These are phyloP conservation scores for Colletotrichum lindemuthianum DNA, from an alignment of 2,329 filamentous ascomycete species.

Conservation along the genomic window DNA sequence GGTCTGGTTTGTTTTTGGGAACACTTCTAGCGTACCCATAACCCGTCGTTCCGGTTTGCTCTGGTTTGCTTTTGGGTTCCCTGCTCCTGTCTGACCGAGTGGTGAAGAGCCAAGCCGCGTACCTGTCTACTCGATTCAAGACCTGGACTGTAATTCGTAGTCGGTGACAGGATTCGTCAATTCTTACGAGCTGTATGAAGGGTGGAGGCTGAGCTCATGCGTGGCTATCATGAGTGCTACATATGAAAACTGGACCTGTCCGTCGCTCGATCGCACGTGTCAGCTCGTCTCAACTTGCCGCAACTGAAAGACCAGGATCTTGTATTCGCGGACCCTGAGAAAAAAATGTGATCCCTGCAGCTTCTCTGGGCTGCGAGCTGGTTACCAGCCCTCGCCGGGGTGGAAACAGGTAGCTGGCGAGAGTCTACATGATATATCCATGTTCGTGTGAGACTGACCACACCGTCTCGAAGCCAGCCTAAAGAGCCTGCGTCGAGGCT, in stretches of 20 bases:
- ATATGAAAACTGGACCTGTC: not conserved
- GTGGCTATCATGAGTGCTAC: not conserved
- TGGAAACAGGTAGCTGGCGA: conserved; percentile 11
- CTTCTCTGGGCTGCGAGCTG: too few species aligned
- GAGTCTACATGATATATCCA: conserved; percentile 23
- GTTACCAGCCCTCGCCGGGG: conserved; percentile 20
- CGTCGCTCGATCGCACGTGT: conserved; percentile 18
- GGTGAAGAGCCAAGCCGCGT: conserved; percentile 4
- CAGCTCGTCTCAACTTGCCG: conserved; percentile 26
- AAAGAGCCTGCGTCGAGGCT: too few species aligned
- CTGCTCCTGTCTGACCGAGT: too few species aligned
- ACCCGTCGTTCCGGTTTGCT: conserved; percentile 1
- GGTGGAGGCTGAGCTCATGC: conserved; percentile 13
- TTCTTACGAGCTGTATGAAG: conserved; percentile 7
- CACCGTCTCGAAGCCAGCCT: too few species aligned
- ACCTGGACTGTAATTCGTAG: not conserved
- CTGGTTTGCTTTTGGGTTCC: not conserved
- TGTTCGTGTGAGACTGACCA: conserved; percentile 30
- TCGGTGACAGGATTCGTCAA: not conserved
- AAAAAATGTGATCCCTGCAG: not conserved
- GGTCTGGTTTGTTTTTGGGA: too few species aligned
- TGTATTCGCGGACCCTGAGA: not conserved
- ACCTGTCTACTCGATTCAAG: not conserved
- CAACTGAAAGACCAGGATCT: conserved; percentile 4
- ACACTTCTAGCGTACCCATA: conserved; percentile 7